A percentile compares a stretch with the other conserved stretches of the same genome.
These are phyloP conservation scores for Hyaloperonospora brassicae DNA, from an alignment of 352 stramenopile genomes.

Conservation along the genomic window DNA sequence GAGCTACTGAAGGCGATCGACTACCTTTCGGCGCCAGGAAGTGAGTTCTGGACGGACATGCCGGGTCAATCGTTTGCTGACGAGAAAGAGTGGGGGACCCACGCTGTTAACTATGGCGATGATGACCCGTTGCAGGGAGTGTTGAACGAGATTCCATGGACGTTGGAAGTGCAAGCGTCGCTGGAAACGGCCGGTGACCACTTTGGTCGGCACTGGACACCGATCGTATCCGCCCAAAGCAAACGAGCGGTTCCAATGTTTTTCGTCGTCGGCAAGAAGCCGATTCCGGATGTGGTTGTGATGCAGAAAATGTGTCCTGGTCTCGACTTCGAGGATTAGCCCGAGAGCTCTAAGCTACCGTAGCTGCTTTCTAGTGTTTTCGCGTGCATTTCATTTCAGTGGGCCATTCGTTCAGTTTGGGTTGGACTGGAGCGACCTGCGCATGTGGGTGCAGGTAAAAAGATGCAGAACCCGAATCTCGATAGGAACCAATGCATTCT, in stretches of 20 bases:
- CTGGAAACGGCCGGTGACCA: conserved; percentile 24
- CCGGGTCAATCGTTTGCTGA: conserved; percentile 20
- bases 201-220: conserved; percentile 38
- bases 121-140: conserved; percentile 44
- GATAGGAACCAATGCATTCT: too few relatives aligned
- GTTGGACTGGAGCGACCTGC: too few relatives aligned
- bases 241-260: conserved; percentile 16
- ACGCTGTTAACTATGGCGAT: conserved; percentile 41
- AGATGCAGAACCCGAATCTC: too few relatives aligned
- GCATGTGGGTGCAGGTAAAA: too few relatives aligned
- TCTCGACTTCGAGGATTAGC: conserved; percentile 16
- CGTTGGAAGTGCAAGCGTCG: conserved; percentile 28
- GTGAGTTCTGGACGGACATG: conserved; percentile 50
- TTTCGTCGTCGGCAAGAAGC: conserved; percentile 28
- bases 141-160: conserved; percentile 32
- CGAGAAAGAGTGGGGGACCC: conserved; percentile 16
- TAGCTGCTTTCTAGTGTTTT: too few relatives aligned
- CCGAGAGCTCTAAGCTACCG: neutral
- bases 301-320: conserved; percentile 20
- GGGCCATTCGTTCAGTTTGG: too few relatives aligned
- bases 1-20: conserved; percentile 42
- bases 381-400: too few relatives aligned
- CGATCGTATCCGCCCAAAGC: conserved; percentile 15
- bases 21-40: conserved; percentile 37
- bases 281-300: conserved; percentile 19